Conservation (phyloP, 495 filamentous ascomycete species). For the Xylaria venustula region DNA sequence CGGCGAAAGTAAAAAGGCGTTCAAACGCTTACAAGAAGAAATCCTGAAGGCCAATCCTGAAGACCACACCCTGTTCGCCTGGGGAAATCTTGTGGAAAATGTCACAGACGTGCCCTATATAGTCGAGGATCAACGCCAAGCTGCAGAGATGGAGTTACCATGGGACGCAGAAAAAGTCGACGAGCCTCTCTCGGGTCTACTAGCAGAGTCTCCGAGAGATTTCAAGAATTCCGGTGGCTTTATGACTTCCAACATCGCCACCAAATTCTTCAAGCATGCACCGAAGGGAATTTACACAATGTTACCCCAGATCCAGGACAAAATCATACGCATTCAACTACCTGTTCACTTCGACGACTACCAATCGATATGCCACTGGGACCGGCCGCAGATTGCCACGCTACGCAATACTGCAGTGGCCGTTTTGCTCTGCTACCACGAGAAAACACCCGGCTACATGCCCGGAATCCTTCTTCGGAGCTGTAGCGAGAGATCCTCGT, state of each 20-base stretch:
- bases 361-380: not conserved
- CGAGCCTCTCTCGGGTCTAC: not conserved
- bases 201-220: not conserved
- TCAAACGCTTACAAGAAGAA: conserved; percentile 21
- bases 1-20: conserved; percentile 11
- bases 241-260: not conserved
- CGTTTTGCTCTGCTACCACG: not conserved
- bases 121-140: not conserved
- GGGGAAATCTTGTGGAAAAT: not conserved
- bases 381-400: not conserved
- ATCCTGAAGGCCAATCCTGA: conserved; percentile 11
- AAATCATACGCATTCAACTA: not conserved
- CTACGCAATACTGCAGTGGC: not conserved
- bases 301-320: not conserved
- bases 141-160: not conserved
- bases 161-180: not conserved
- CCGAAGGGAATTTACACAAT: not conserved
- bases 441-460: not conserved
- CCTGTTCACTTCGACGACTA: not conserved
- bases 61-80: conserved; percentile 14
- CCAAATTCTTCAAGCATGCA: not conserved
- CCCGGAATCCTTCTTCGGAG: not conserved
- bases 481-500: not conserved
- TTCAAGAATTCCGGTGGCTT: not conserved
- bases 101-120: not conserved